Evolutionary conservation across 495 filamentous ascomycete species (phyloP), one percentile per base, ranked within the genome.

Genomic region (Penicillium bialowiezense): DNA sequence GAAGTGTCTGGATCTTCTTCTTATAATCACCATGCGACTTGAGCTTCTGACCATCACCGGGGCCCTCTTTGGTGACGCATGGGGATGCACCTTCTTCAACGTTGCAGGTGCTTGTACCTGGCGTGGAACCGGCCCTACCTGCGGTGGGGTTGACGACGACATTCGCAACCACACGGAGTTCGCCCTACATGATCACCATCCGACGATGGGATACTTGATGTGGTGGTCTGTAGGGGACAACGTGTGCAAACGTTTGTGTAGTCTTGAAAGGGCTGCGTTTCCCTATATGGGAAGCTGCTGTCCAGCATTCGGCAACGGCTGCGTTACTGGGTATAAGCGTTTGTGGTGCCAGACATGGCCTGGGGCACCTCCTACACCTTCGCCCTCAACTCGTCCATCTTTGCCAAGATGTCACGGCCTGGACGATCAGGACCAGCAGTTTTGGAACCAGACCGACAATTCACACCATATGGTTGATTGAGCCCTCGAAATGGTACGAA

Each of bases 291-390:
- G 41, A 1, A 48, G 39, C 15, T 54, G 51, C 10, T 54, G 51
- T 31, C 2, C 10, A 3, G 18, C 33, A 7, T 54, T 49, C 35
- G 51, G 51, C 1, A 24, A 23, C 18, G 41, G 44, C 3, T 54
- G 51, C 20, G 32, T 39, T n/a, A 49, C 31, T 44, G 45, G 51
- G 3, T 54, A 54, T 13, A 54, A 54, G 14, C 51, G 45, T 1
- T 40, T 54, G 2, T 54, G 51, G 51, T 54, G 51, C 43, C 8
- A 26, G 12, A 24, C 39, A 24, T 39, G 21, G 31, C 6, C 44
- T 33, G 24, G 51, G 41, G 39, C 39, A 17, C 39, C 39, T 29
- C n/a, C 24, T 2, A 26, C 23, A 8, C 24, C 40, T 19, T 7
- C 24, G 3, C 24, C 23, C 13, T 41, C 23, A 1, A 6, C 1